phyloP scores from a whole-genome alignment of 2,329 filamentous ascomycete species.

The Hypocrella siamensis region DNA sequence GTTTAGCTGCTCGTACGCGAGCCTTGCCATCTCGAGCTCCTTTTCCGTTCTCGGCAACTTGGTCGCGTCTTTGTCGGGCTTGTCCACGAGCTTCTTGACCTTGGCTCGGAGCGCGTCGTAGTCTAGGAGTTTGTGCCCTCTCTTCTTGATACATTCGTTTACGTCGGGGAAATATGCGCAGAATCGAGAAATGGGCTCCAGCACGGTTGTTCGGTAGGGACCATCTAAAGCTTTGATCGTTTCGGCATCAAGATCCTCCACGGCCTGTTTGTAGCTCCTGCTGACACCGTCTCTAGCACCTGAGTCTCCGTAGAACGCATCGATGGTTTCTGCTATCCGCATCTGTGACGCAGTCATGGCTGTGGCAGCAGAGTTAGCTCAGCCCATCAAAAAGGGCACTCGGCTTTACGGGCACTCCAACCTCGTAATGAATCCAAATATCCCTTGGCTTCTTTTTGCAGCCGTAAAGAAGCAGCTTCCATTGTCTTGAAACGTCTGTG shows the following conservation, averaged over 20 bases:
- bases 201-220: slow-evolving; percentile 82
- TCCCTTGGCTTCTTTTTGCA: slow-evolving; percentile 96
- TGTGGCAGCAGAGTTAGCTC: slow-evolving; percentile 20
- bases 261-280: slow-evolving; percentile 94
- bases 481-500: slow-evolving; percentile 85
- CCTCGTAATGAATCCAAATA: slow-evolving; percentile 91
- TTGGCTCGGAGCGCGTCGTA: slow-evolving; percentile 93
- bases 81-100: slow-evolving; percentile 93
- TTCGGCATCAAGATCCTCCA: slow-evolving; percentile 93
- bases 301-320: slow-evolving; percentile 95
- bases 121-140: slow-evolving; percentile 94
- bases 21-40: slow-evolving; percentile 87
- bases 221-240: slow-evolving; percentile 97
- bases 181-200: slow-evolving; percentile 91
- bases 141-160: slow-evolving; percentile 99
- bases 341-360: slow-evolving; percentile 99
- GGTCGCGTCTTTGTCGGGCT: slow-evolving; percentile 95
- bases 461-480: slow-evolving; percentile 79
- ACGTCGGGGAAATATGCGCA: slow-evolving; percentile 98
- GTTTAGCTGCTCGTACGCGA: slow-evolving; percentile 90
- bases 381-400: no score
- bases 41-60: slow-evolving; percentile 94
- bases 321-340: slow-evolving; percentile 97
- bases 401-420: no score
- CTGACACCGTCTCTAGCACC: slow-evolving; percentile 91